Conservation (phyloP, 306 rosid genomes). For the Quercus wislizeni region DNA sequence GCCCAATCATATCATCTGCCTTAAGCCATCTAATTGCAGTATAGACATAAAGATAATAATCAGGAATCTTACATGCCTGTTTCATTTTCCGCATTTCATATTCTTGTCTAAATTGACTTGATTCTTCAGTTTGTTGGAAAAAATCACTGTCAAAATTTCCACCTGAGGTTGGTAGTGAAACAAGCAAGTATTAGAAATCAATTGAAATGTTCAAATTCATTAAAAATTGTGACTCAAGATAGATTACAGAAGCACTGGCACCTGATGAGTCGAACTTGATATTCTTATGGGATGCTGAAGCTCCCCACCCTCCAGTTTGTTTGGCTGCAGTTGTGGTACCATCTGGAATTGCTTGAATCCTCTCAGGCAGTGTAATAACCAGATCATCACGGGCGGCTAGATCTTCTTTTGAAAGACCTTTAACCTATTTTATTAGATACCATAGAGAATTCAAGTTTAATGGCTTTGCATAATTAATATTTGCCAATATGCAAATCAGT, state of each 20-base stretch:
- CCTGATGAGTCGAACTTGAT: constrained; percentile 71
- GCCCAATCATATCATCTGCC: constrained; percentile 5
- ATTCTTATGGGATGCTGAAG: constrained; percentile 42
- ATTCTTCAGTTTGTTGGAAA: constrained; percentile 67
- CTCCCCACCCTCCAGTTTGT: constrained; percentile 46
- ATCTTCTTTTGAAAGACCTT: constrained; percentile 73
- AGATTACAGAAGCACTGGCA: constrained; percentile 6
- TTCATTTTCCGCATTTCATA: constrained; percentile 81
- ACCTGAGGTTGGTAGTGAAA: constrained; percentile 31
- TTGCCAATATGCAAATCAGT: constrained; percentile 1
- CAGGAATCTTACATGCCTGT: constrained; percentile 57
- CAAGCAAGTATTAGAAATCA: not conserved
- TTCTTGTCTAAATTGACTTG: constrained; percentile 70
- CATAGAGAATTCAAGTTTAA: constrained; percentile 14
- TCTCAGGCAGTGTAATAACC: constrained; percentile 62
- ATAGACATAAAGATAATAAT: constrained; percentile 20
- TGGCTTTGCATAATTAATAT: not conserved
- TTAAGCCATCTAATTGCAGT: not conserved
- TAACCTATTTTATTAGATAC: constrained; percentile 50
- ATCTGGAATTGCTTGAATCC: constrained; percentile 81
- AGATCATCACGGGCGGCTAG: constrained; percentile 53
- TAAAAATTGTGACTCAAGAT: not conserved
- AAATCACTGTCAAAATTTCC: constrained; percentile 40
- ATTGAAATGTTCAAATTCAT: constrained; percentile 3
- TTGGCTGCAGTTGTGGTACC: constrained; percentile 45